Evolutionary conservation across 805 yeast genomes (phyloP), one percentile per base, ranked within the genome.

Genomic region (Candida quercuum): DNA sequence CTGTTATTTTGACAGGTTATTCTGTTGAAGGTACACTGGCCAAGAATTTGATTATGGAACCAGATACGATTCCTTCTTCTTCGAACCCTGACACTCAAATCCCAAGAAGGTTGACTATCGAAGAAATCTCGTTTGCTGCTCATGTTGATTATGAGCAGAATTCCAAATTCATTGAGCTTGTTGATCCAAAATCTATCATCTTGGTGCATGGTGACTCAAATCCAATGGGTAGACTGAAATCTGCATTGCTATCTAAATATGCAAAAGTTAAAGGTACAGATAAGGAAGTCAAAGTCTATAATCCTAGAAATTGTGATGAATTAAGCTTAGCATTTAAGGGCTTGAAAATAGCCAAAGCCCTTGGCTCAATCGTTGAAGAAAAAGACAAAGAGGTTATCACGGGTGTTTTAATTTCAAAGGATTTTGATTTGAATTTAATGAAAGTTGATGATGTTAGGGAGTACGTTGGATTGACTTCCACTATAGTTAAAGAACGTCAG

Each of bases 11-110:
- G 57, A 93, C 99, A 0, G 99, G 99, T 66, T 93, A 93, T 60
- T 89, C 98, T 6, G 95, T 93, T 8, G 99, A 93, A 56, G 99
- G 99, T 15, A 93, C 99, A 1, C 78, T 93, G 86, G 99, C 99
- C 0, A 93, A 91, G 56, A 84, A 76, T 38, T 66, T 93, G 20
- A 67, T 93, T 46, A 76, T 87, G 19, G 97, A 89, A 51, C 99
- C 99, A 1, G 76, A 77, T 27, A 84, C 86, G n/a, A 86, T 93
- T 34, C 94, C 93, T 2, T 82, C 97, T 0, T 65, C 78, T 18
- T 66, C 70, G n/a, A 86, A 86, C 47, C 86, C 95, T 0, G 96
- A 88, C 43, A 64, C 80, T 15, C 74, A 78, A 41, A 82, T 93
- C 28, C 97, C 98, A 5, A 77, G 99, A 54, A 72, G 97, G 46